These are phyloP conservation scores for Penicillium sp. DNA, from an alignment of 2,329 filamentous ascomycete genomes.

Conservation along the genomic window DNA sequence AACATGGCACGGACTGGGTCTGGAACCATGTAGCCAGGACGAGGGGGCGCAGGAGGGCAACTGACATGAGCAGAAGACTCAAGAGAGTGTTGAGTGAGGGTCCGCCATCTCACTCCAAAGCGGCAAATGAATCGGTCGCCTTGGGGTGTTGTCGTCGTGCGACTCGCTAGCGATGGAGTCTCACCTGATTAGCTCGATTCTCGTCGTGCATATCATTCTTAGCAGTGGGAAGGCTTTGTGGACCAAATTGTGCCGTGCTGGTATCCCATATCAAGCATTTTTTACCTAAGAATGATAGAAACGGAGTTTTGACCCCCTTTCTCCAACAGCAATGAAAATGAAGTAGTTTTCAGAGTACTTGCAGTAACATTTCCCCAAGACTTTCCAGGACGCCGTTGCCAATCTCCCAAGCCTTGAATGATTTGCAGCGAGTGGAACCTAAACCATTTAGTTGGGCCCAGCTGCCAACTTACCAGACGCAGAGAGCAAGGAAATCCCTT, in stretches of 20 bases:
- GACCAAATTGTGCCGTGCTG: not conserved
- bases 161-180: too few species aligned
- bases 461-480: not conserved
- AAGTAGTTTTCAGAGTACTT: not conserved
- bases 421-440: constrained; percentile 6
- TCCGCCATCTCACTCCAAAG: too few species aligned
- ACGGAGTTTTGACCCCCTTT: not conserved
- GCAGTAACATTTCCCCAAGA: not conserved
- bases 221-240: too few species aligned
- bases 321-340: not conserved
- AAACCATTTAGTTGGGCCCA: not conserved
- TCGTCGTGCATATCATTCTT: too few species aligned
- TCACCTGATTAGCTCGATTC: too few species aligned
- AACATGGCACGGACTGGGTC: too few species aligned
- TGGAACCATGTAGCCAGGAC: too few species aligned
- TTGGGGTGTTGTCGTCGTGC: too few species aligned
- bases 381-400: not conserved
- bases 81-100: too few species aligned
- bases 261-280: not conserved
- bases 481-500: not conserved
- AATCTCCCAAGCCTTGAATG: not conserved
- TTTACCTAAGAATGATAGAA: not conserved
- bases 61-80: too few species aligned
- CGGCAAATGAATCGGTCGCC: too few species aligned
- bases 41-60: too few species aligned